Evolutionary conservation across 202 grass and related monocot species (phyloP), one percentile per base, ranked within the genome.

Genomic region (Zoysia matrella): DNA sequence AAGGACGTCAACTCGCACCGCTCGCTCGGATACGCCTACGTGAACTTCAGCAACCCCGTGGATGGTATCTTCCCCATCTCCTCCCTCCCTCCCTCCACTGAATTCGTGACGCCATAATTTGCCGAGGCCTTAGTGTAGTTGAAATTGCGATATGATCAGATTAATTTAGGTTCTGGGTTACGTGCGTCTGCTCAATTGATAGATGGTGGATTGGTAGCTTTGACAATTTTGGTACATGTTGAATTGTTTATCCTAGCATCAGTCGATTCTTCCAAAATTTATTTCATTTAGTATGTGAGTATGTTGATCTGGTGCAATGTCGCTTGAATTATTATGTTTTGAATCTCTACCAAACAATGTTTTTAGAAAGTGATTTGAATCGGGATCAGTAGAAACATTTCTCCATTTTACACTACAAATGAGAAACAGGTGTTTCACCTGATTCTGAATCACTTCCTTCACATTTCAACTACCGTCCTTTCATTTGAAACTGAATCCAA

Each of bases 31-130:
- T 30, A 30, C 22, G 22, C 22, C 22, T 30, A 30, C 22, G 22
- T 30, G 22, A 92, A 94, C 85, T 94, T 76, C 82, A 84, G 30
- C 92, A 88, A 74, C 81, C 81, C 87, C 71, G 0, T 72, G 46
- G 92, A 95, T 88, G 92, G 92, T 95, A 85, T 51, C 2, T 11
- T 41, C 7, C 11, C 52, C 52, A 58, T 80, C 71, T 52, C 60
- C 41, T 56, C 22, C 22, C 22, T 30, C 22, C 40, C 11, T 16
- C 6, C 48, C 1, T 72, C 52, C 4, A 0, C 4, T 30, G 46
- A 53, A 79, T 82, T 72, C 41, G 7, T 22, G 71, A 12, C 45
- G 45, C 40, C 30, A 3, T 15, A 63, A 54, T 60, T 49, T 11
- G 39, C 60, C 10, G 5, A 18, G 53, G 14, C 40, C 4, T 60